Base-by-base conservation (phyloP, 306 rosid genomes). In the Casuarina equisetifolia region DNA sequence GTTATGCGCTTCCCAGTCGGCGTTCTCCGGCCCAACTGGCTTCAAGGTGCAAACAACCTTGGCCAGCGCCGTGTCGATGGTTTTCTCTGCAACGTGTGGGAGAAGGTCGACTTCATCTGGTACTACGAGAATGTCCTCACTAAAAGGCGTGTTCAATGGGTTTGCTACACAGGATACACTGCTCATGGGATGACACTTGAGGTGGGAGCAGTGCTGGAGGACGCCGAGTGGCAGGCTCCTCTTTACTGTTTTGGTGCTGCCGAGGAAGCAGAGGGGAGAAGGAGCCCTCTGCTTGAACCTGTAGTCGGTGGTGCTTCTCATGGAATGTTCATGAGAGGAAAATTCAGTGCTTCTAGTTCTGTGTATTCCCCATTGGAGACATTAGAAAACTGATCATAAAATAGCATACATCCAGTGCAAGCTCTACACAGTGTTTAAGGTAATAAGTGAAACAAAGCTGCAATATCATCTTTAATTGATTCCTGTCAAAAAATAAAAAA, bases 101-200 rank as follows among this genome's bases (percentile, higher is more conserved):
- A 89, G 86, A 94, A 92, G 80, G 98, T 74, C 3, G 95, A 92
- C 13, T 25, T 25, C 32, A 25, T 25, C 32, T 25, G 32, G 32
- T 25, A 25, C 32, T 25, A 25, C 32, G 32, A 94, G 79, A 95
- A 94, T 54, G 95, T 92, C 2, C 54, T 81, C 40, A 89, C 92
- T 4, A 83, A 70, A 4, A 82, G 87, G 13, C 98, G 97, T 8
- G 97, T 92, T 51, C 86, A 78, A 78, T 94, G 98, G 98, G 69
- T 69, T 53, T 94, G 90, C 77, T 92, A 86, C 86, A 39, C 95
- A 25, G 32, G 32, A 25, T 25, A 25, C 32, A 25, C 32, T 25
- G 98, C 98, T 11, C 93, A 94, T 77, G 98, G 92, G 80, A 92
- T 92, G 93, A 92, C 96, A 61, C 92, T 92, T 88, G 97, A 94